A percentile compares a stretch with the other conserved stretches of the same genome.
These are phyloP conservation scores for Theobroma grandiflorum DNA, from an alignment of 441 rosid species.

Conservation along the genomic window DNA sequence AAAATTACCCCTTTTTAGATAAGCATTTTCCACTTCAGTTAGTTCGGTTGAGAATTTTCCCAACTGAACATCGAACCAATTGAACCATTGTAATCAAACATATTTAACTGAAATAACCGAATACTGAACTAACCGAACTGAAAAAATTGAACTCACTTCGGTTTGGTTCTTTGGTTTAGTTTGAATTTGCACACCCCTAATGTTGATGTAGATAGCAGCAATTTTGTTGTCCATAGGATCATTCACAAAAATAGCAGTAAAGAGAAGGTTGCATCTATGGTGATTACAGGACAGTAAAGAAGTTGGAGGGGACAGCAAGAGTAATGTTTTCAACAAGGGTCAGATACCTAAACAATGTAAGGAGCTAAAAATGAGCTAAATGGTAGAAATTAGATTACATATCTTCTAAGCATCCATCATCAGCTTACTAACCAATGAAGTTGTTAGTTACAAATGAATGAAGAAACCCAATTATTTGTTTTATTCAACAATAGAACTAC, in stretches of 20 bases:
- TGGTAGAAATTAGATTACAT: constrained; percentile 9
- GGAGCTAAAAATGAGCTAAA: constrained; percentile 1
- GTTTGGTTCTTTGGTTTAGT: too few relatives aligned
- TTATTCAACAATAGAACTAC: neutral
- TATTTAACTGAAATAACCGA: too few relatives aligned
- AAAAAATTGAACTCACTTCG: too few relatives aligned
- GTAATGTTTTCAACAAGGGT: constrained; percentile 8
- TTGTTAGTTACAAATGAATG: constrained; percentile 1
- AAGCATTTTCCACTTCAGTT: too few relatives aligned
- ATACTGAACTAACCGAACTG: too few relatives aligned
- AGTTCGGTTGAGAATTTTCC: too few relatives aligned
- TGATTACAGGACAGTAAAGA: neutral
- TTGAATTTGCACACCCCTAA: too few relatives aligned
- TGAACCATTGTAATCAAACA: too few relatives aligned
- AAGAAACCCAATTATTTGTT: neutral
- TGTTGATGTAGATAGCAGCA: neutral
- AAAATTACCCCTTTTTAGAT: too few relatives aligned
- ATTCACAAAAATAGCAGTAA: neutral
- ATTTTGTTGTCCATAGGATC: neutral
- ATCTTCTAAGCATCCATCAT: constrained; percentile 2
- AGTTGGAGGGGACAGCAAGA: neutral
- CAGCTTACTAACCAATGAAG: constrained; percentile 4
- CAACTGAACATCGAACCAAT: too few relatives aligned
- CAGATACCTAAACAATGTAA: neutral
- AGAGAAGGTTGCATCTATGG: neutral